phyloP scores from a whole-genome alignment of 2,329 filamentous ascomycete species.

The Alternaria consortialis region DNA sequence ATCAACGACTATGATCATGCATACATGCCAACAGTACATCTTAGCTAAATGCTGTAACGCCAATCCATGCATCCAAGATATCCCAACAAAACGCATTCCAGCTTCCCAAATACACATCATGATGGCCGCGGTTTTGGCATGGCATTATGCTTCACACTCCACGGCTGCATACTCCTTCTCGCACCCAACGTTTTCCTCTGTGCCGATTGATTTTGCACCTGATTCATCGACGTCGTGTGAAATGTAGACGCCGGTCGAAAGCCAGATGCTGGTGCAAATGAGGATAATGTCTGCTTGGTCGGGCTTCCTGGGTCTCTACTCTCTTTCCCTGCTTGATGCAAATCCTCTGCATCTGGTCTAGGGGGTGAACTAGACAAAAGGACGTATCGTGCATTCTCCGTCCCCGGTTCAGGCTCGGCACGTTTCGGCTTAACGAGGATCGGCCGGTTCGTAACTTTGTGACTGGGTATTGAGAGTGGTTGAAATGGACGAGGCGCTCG shows the following conservation, averaged over 20 bases:
- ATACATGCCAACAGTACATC: background rate
- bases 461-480: conserved; percentile 35
- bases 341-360: conserved; percentile 36
- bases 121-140: conserved; percentile 41
- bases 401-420: conserved; percentile 29
- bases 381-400: conserved; percentile 56
- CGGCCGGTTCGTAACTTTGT: conserved; percentile 47
- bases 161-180: conserved; percentile 60
- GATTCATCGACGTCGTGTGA: conserved; percentile 55
- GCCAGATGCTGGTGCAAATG: conserved; percentile 10
- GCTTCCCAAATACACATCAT: conserved; percentile 10
- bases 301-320: conserved; percentile 17
- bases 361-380: conserved; percentile 56
- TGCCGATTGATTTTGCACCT: conserved; percentile 35
- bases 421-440: conserved; percentile 44
- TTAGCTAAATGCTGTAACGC: background rate
- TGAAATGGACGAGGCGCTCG: conserved; percentile 30
- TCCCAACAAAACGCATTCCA: background rate
- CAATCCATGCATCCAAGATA: background rate
- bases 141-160: conserved; percentile 53
- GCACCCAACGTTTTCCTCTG: conserved; percentile 61
- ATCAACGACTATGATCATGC: background rate
- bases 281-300: conserved; percentile 12
- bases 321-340: conserved; percentile 13
- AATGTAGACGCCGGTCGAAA: conserved; percentile 54